Conservation (phyloP, 345 rosid genomes). For the Sapria himalayana region DNA sequence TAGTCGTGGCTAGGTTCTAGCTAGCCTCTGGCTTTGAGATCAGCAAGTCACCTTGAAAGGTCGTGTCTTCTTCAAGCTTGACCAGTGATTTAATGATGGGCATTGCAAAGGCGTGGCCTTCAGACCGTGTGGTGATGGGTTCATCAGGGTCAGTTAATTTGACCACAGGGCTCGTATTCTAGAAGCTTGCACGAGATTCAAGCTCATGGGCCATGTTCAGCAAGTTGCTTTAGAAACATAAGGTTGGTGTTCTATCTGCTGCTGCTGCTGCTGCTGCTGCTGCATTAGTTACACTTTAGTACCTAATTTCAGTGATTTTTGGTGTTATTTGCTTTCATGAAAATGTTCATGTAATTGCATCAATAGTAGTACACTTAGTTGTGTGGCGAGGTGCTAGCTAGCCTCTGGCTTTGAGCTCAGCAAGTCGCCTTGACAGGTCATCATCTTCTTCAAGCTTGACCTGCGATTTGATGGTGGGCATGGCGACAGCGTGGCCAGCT, state of each 20-base stretch:
- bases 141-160: conserved; percentile 74
- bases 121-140: conserved; percentile 95
- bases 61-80: conserved; percentile 97
- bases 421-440: conserved; percentile 87
- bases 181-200: conserved; percentile 88
- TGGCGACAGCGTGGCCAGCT: conserved; percentile 80
- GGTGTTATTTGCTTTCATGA: no score
- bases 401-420: conserved; percentile 86
- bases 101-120: conserved; percentile 93
- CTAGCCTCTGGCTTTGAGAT: conserved; percentile 84
- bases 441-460: conserved; percentile 98
- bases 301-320: no score
- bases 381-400: no score
- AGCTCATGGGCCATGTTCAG: no score
- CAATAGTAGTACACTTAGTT: no score
- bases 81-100: conserved; percentile 51
- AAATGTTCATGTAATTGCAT: no score
- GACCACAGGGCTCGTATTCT: conserved; percentile 68
- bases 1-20: no score
- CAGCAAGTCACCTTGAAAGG: conserved; percentile 86
- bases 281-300: no score
- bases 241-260: no score
- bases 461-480: conserved; percentile 40
- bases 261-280: no score
- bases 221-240: no score